Base-by-base conservation (phyloP, 768 basidiomycete species). In the Kwoniella pini region DNA sequence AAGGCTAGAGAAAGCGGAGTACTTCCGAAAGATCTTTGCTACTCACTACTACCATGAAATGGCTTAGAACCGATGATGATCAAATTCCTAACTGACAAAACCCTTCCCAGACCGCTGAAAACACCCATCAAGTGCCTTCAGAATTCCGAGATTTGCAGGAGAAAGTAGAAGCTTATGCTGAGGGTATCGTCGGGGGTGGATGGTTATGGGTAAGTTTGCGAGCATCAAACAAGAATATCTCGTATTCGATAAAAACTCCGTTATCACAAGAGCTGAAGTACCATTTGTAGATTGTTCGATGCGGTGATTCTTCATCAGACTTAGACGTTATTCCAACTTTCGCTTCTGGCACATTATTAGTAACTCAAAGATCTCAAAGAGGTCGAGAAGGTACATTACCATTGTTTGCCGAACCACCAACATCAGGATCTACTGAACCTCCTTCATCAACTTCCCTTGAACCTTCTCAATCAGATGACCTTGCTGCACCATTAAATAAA, bases 281-380 rank as follows among this genome's bases (percentile, higher is more conserved):
- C 26, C 27, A 24, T 24, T 30, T n/a, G 12, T 54, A 77, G 94
- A 84, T 95, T 75, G 91, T 94, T 61, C 84, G 69, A 60, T 60
- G 63, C 15, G 72, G 84, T 2, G 88, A 91, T 80, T 69, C 79
- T 19, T 71, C 76, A 4, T 85, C 85, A 15, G 82, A 83, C 65
- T 78, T 87, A 54, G 91, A 85, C 24, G 83, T 94, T 62, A 77
- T 92, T 49, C 89, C 91, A 15, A 95, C 94, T 0, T 90, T 91
- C 71, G 93, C 90, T 4, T 83, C 90, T 0, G 91, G 91, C 17
- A 95, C 95, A 0, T 82, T 96, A 21, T 86, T 98, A 68, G 83
- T 94, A 63, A 72, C 79, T 28, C 70, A 74, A 59, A 57, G 78
- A 17, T 38, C 65, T 43, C 79, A 80, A 62, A 59, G 69, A 48